Base-by-base conservation (phyloP, 2,329 filamentous ascomycete genomes). In the Didymella glomerata region DNA sequence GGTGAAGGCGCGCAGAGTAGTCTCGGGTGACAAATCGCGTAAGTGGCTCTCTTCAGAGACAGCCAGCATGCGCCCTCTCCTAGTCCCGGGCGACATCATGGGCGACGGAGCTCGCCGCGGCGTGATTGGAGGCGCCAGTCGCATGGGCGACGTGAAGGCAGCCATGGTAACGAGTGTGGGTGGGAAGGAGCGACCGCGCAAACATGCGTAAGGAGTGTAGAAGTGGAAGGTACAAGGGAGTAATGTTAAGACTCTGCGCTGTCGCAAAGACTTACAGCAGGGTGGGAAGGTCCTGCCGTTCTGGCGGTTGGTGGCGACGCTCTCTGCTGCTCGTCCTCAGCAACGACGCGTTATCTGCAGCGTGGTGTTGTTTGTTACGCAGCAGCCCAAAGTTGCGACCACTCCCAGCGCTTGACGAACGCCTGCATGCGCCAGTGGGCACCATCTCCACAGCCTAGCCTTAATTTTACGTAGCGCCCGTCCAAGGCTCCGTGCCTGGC, bases 1-100 rank as follows among this genome's bases (percentile, higher is more conserved):
- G 50, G 80, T 77, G 64, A 77, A 77, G 55, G 76, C 78, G 62
- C 77, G 77, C 54, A 79, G 73, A n/a, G 77, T 78, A 48, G 73
- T 76, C 54, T 75, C 76, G 36, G 80, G 80, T 4, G 79, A 76
- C 48, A 76, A 61, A 38, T 77, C 69, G 67, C 73, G 74, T 22
- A 76, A 65, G 44, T 72, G 68, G 54, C 62, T 60, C 50, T 76
- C 76, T 49, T 77, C 74, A 32, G 71, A 65, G 54, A 57, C 65
- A 54, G 56, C 67, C 45, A 66, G 59, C 13, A 64, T 40, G 13
- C 75, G 65, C 41, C 69, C 70, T 48, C 67, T 66, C 48, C 74
- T 63, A 41, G 63, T 63, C 10, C 65, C 68, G 36, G 74, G 75
- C 54, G 75, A 76, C 70, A 76, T 74, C 53, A 60, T 68, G 40